Conservation (phyloP, 2,329 filamentous ascomycete genomes). For the Thielaviopsis cerberus region DNA sequence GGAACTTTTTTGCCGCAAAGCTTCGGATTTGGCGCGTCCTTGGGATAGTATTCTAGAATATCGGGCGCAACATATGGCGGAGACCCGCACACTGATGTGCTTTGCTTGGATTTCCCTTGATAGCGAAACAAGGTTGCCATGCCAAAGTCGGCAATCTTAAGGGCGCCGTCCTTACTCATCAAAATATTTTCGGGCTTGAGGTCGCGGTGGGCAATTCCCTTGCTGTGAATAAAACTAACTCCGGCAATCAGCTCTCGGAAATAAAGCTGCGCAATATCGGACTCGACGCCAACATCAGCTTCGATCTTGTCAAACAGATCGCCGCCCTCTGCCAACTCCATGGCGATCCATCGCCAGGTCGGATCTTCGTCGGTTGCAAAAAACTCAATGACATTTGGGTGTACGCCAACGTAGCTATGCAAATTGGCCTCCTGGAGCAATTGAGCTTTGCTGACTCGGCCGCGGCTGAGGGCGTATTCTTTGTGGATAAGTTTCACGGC, state of each 20-base stretch:
- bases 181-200: constrained; percentile 93
- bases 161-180: constrained; percentile 60
- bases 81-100: constrained; percentile 80
- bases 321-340: constrained; percentile 89
- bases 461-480: constrained; percentile 75
- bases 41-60: constrained; percentile 40
- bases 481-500: constrained; percentile 99
- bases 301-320: constrained; percentile 99
- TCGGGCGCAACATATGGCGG: constrained; percentile 96
- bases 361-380: constrained; percentile 72
- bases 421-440: constrained; percentile 80
- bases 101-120: constrained; percentile 64
- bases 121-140: constrained; percentile 87
- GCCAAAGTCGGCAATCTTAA: constrained; percentile 94
- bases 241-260: constrained; percentile 82
- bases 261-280: constrained; percentile 92
- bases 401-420: constrained; percentile 72
- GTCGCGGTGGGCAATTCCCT: constrained; percentile 82
- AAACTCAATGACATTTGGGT: constrained; percentile 87
- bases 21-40: constrained; percentile 24
- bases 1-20: constrained; percentile 27
- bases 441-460: constrained; percentile 74
- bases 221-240: constrained; percentile 87
- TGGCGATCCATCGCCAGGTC: constrained; percentile 90
- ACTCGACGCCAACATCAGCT: constrained; percentile 81